Conservation (phyloP, 768 basidiomycete species). For the Suillus sp. region DNA sequence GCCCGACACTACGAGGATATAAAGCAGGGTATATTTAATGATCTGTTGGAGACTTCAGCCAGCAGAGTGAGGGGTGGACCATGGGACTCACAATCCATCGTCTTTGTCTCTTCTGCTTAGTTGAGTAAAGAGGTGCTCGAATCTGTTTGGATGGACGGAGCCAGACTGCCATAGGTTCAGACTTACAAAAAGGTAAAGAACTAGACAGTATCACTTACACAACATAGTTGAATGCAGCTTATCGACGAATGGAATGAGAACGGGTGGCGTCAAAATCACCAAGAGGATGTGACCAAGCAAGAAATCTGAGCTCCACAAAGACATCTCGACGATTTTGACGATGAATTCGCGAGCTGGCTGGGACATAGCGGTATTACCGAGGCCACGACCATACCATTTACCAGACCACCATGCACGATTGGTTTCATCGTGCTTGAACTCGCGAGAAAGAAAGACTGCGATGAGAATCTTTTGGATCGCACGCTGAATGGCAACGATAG, state of each 20-base stretch:
- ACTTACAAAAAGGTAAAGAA: slow-evolving; percentile 14
- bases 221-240: slow-evolving; percentile 91
- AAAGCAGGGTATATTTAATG: slow-evolving; percentile 84
- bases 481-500: slow-evolving; percentile 88
- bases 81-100: slow-evolving; percentile 75
- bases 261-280: slow-evolving; percentile 82
- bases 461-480: slow-evolving; percentile 94
- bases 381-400: slow-evolving; percentile 93
- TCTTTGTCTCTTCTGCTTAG: slow-evolving; percentile 90
- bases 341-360: slow-evolving; percentile 97
- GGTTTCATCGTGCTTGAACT: slow-evolving; percentile 98
- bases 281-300: slow-evolving; percentile 82
- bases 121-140: slow-evolving; percentile 88
- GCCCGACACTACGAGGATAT: slow-evolving; percentile 70
- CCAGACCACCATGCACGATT: slow-evolving; percentile 99
- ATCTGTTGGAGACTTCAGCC: slow-evolving; percentile 46
- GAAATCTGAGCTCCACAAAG: slow-evolving; percentile 95
- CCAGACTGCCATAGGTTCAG: slow-evolving; percentile 66
- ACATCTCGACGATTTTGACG: slow-evolving; percentile 98
- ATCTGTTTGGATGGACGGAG: slow-evolving; percentile 94
- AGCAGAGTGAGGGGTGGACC: slow-evolving; percentile 6
- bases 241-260: slow-evolving; percentile 86
- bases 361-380: slow-evolving; percentile 89
- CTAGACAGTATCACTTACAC: slow-evolving; percentile 53
- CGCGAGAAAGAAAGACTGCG: slow-evolving; percentile 90